Conservation (phyloP, 768 basidiomycete genomes). For the Mycena capillaripes region DNA sequence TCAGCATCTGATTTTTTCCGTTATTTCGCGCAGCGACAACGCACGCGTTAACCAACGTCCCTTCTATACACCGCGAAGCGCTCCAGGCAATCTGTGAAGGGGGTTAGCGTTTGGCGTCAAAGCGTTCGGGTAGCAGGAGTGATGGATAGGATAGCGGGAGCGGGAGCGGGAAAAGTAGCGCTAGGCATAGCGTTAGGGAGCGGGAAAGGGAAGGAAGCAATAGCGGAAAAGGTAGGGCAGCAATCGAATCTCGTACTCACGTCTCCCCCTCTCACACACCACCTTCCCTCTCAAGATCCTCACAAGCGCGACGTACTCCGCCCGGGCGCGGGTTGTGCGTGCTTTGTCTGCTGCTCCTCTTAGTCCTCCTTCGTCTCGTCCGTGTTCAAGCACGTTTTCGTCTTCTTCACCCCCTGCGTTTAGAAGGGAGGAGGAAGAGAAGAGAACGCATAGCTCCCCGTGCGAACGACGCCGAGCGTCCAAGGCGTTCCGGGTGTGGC, state of each 20-base stretch:
- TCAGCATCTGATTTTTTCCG: too few species aligned
- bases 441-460: conserved; percentile 16
- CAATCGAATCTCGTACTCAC: conserved; percentile 47
- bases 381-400: conserved; percentile 35
- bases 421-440: too few species aligned
- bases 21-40: too few species aligned
- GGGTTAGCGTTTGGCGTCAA: too few species aligned
- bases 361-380: conserved; percentile 41
- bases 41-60: conserved; percentile 88
- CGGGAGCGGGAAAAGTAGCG: too few species aligned
- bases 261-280: conserved; percentile 76
- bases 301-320: conserved; percentile 82
- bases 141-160: too few species aligned
- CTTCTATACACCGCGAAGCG: conserved; percentile 66
- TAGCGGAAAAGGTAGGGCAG: too few species aligned
- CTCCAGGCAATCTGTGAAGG: conserved; percentile 13
- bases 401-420: not conserved
- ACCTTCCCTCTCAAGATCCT: conserved; percentile 79
- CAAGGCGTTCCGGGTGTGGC: conserved; percentile 43
- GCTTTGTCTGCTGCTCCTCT: conserved; percentile 33
- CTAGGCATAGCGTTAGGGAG: too few species aligned
- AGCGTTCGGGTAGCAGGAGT: too few species aligned
- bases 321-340: conserved; percentile 52
- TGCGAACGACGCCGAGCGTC: conserved; percentile 44
- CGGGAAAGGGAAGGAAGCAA: conserved; percentile 35